These are phyloP conservation scores for Pseudotsuga menziesii DNA, from an alignment of 75 land plant genomes.

Conservation along the genomic window DNA sequence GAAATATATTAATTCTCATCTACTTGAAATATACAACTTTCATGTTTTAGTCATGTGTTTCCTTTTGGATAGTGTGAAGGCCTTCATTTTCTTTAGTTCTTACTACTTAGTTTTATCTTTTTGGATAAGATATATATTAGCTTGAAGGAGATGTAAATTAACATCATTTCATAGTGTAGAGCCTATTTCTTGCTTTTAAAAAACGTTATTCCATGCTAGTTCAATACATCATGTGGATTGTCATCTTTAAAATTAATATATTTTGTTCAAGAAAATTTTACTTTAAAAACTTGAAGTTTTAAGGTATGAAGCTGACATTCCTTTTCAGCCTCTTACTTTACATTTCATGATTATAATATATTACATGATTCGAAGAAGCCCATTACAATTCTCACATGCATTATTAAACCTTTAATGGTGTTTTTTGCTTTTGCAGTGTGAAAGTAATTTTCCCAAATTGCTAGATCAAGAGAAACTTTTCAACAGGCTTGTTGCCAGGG, in stretches of 20 bases:
- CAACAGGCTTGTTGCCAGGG: conserved; percentile 5
- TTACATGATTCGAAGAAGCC: background rate
- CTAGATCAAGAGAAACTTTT: background rate
- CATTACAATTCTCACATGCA: no score
- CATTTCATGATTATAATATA: background rate
- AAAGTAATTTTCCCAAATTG: conserved; percentile 9
- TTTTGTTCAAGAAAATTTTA: background rate
- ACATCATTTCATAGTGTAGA: background rate
- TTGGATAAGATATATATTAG: background rate
- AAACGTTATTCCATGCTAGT: background rate
- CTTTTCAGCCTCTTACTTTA: background rate
- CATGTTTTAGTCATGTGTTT: background rate
- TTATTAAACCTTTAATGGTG: background rate
- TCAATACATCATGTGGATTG: background rate
- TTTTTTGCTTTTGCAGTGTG: background rate
- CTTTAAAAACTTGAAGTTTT: background rate
- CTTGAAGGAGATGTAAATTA: background rate
- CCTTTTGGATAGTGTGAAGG: background rate
- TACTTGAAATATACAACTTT: background rate
- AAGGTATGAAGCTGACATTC: background rate
- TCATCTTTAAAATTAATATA: background rate
- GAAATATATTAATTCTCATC: background rate
- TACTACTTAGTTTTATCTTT: background rate
- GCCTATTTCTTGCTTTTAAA: no score
- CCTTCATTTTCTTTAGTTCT: background rate